phyloP scores from a whole-genome alignment of 768 basidiomycete species.

The Steccherinum ochraceum region DNA sequence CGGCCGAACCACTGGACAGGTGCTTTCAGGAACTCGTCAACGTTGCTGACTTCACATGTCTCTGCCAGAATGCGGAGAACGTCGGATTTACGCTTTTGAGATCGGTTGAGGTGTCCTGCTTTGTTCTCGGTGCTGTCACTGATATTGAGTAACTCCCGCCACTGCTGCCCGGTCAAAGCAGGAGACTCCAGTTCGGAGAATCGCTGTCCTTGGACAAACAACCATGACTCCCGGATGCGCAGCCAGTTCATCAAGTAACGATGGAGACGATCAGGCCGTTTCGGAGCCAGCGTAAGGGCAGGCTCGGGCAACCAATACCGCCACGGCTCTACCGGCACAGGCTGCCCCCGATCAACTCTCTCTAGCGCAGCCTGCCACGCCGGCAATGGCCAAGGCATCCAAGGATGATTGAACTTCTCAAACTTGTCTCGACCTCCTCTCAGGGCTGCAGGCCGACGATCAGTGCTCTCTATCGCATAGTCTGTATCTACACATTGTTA shows the following conservation, averaged over 20 bases:
- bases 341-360: no score
- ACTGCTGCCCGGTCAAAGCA: background rate
- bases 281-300: background rate
- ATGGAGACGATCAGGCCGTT: background rate
- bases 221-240: background rate
- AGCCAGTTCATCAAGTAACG: slow-evolving; percentile 3
- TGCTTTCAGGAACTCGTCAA: background rate
- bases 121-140: no score
- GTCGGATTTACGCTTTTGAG: no score
- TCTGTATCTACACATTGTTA: no score
- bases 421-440: no score
- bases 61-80: no score
- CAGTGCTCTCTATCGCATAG: no score
- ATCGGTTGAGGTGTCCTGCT: no score
- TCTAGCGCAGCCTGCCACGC: no score
- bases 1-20: background rate
- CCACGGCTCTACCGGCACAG: background rate
- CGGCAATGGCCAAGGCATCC: no score
- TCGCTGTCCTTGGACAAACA: background rate
- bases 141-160: background rate
- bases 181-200: background rate
- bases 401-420: no score
- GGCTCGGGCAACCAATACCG: slow-evolving; percentile 1
- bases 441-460: no score
- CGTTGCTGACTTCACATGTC: background rate